These are phyloP conservation scores for Chrysoporthe puriensis DNA, from an alignment of 2,329 filamentous ascomycete genomes.

Conservation along the genomic window DNA sequence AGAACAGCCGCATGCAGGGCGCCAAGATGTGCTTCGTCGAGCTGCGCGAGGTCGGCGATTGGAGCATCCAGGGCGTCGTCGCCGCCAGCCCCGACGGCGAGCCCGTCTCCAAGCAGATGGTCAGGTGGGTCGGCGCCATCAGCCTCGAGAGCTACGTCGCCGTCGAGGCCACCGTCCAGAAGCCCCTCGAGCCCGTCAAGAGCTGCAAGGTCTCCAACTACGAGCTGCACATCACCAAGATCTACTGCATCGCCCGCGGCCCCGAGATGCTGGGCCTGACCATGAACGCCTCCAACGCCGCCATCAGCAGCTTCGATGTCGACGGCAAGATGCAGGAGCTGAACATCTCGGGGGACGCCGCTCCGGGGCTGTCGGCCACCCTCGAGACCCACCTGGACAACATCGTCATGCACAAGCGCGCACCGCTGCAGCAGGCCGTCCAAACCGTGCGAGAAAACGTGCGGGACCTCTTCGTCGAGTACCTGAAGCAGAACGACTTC, in stretches of 20 bases:
- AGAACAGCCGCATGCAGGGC: conserved; percentile 85
- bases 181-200: conserved; percentile 85
- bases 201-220: conserved; percentile 78
- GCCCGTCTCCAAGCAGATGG: conserved; percentile 80
- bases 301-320: conserved; percentile 64
- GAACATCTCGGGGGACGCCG: conserved; percentile 38
- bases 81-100: conserved; percentile 66
- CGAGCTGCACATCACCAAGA: conserved; percentile 87
- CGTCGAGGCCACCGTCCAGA: conserved; percentile 80
- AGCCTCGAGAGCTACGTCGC: conserved; percentile 81
- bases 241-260: conserved; percentile 73
- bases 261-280: conserved; percentile 62
- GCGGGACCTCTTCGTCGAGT: conserved; percentile 51
- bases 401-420: conserved; percentile 88
- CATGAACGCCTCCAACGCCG: conserved; percentile 57
- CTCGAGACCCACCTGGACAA: conserved; percentile 89
- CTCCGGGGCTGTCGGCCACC: conserved; percentile 67
- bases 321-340: conserved; percentile 49
- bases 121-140: conserved; percentile 82
- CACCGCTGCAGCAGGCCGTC: conserved; percentile 88
- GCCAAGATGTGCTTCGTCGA: conserved; percentile 92
- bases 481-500: conserved; percentile 75
- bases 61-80: conserved; percentile 82
- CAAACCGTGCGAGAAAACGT: conserved; percentile 40
- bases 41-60: conserved; percentile 73